A percentile compares a stretch with the other conserved stretches of the same genome.
Evolutionary conservation across 148 eudicot species (phyloP).

Genomic region (Silene uniflora): DNA sequence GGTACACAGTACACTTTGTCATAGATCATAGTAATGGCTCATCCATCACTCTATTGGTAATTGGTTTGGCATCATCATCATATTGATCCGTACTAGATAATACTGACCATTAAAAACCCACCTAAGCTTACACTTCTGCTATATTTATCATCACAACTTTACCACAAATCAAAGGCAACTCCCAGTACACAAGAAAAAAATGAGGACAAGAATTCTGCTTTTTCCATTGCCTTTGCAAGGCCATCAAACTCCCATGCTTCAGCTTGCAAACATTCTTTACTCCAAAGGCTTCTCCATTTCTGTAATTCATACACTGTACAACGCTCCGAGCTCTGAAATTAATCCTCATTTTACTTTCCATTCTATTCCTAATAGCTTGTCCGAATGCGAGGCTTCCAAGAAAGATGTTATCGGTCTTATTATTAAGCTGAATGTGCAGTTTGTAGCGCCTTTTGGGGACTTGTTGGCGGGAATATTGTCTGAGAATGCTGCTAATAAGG

Average conservation of each 20-base stretch:
- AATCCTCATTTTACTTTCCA: slow-evolving; percentile 38
- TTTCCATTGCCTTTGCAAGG: slow-evolving; percentile 42
- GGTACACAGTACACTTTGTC: too few relatives aligned
- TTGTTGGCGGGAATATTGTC: slow-evolving; percentile 23
- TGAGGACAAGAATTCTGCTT: slow-evolving; percentile 22
- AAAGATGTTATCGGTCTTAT: too few relatives aligned
- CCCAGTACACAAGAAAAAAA: background rate
- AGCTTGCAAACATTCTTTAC: slow-evolving; percentile 36
- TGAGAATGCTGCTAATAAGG: slow-evolving; percentile 5
- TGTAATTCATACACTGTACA: slow-evolving; percentile 32
- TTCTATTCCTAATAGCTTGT: slow-evolving; percentile 24
- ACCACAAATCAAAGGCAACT: too few relatives aligned
- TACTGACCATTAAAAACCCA: too few relatives aligned
- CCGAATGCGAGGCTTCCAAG: background rate
- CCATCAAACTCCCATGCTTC: slow-evolving; percentile 43
- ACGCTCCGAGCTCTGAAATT: slow-evolving; percentile 29
- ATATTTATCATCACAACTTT: too few relatives aligned
- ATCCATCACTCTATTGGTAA: too few relatives aligned
- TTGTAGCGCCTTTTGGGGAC: slow-evolving; percentile 14
- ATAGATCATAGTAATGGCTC: too few relatives aligned
- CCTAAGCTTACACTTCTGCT: too few relatives aligned
- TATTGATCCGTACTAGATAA: too few relatives aligned
- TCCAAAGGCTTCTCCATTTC: slow-evolving; percentile 36
- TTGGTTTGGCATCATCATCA: too few relatives aligned
- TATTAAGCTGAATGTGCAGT: too few relatives aligned